These are phyloP conservation scores for Aspergillus mulundensis DNA, from an alignment of 495 filamentous ascomycete species.

Conservation along the genomic window DNA sequence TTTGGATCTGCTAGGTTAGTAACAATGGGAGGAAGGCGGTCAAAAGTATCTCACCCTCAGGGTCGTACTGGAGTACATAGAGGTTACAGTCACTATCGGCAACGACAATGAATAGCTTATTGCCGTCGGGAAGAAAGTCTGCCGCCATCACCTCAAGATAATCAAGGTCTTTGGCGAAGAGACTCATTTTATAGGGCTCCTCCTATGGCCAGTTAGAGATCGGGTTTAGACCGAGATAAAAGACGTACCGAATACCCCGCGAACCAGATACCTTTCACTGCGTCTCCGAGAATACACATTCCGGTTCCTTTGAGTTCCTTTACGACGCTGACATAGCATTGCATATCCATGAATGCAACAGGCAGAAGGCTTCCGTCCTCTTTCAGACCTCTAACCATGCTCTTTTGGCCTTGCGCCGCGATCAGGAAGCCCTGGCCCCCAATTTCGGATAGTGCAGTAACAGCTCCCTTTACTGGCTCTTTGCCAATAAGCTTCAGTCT, in stretches of 20 bases:
- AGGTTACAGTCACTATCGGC: constrained; percentile 82
- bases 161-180: constrained; percentile 82
- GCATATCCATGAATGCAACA: constrained; percentile 97
- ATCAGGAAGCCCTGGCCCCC: constrained; percentile 92
- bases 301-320: constrained; percentile 81
- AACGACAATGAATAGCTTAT: constrained; percentile 75
- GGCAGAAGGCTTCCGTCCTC: constrained; percentile 89
- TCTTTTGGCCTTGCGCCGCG: constrained; percentile 91
- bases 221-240: not conserved
- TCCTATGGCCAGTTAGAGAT: constrained; percentile 39
- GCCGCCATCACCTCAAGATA: constrained; percentile 74
- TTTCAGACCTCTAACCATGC: constrained; percentile 92
- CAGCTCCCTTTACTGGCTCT: constrained; percentile 90
- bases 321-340: constrained; percentile 77
- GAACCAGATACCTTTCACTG: constrained; percentile 91
- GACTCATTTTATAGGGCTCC: constrained; percentile 89
- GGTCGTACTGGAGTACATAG: constrained; percentile 89
- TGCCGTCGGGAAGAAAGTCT: constrained; percentile 84
- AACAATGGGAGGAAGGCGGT: no score
- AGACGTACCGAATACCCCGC: constrained; percentile 73
- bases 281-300: constrained; percentile 79
- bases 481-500: constrained; percentile 81
- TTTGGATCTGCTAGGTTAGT: constrained; percentile 67
- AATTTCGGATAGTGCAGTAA: constrained; percentile 79
- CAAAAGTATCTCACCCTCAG: constrained; percentile 59